These are phyloP conservation scores for Paramecium biaurelia DNA, from an alignment of 73 alveolate species.

Conservation along the genomic window DNA sequence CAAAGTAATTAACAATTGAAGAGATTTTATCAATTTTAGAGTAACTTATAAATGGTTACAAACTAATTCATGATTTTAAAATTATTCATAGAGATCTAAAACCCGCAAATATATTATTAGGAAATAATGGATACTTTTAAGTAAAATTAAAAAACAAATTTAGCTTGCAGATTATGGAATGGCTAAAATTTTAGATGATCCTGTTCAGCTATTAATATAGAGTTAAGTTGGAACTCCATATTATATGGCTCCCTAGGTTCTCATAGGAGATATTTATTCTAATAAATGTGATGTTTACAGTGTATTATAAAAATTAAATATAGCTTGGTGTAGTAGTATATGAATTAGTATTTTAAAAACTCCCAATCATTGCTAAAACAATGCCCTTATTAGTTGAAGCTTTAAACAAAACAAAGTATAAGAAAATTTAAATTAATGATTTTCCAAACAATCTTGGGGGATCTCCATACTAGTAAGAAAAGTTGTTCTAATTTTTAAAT, in stretches of 20 bases:
- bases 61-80: background rate
- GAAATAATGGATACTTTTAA: background rate
- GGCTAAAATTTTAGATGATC: background rate
- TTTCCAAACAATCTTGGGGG: background rate
- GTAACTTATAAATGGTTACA: background rate
- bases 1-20: background rate
- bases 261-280: background rate
- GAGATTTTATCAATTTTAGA: background rate
- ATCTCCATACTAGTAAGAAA: background rate
- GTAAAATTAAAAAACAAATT: background rate
- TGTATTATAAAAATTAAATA: background rate
- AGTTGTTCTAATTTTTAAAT: background rate
- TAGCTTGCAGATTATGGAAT: background rate
- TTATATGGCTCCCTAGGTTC: constrained; percentile 8
- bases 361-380: background rate
- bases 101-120: constrained; percentile 2
- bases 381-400: background rate
- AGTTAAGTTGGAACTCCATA: constrained; percentile 18
- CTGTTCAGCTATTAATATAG: background rate
- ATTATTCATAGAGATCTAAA: constrained; percentile 58
- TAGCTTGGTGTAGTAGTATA: background rate
- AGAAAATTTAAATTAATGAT: background rate
- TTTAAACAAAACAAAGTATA: background rate
- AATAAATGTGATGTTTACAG: constrained; percentile 47
- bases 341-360: background rate